Base-by-base conservation (phyloP, 2,329 filamentous ascomycete species). In the Elsinoe australis region DNA sequence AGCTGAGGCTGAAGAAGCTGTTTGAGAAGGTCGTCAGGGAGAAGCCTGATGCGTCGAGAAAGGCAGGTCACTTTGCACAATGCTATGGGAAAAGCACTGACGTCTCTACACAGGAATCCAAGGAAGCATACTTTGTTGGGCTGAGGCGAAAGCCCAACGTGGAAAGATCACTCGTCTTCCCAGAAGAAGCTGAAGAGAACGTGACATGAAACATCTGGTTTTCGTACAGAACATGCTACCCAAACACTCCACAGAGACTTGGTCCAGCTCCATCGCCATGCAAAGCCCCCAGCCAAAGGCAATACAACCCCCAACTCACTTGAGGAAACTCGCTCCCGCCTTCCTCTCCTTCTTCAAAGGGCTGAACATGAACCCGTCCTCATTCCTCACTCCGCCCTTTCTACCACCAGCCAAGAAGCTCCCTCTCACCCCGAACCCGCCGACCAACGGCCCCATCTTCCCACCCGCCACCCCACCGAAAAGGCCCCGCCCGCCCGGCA, bases 31-130 rank as follows among this genome's bases (percentile, higher is more conserved):
- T 98, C 1, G 74, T 84, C 58, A 76, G 89, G 51, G 85, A 94
- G 64, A 98, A 98, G 66, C 92, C 94, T 1, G 85, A 94, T 49
- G 85, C 88, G 5, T 96, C 90, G 29, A 78, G 92, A 60, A 85
- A 76, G 64, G 92, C 94, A 73, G 59, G 80, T 72, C 17, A 36
- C 17, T 12, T 14, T 2, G 5, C 45, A 39, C 12, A 8, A 10
- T 8, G 12, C 14, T 3, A 28, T 19, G 3, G 18, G 10, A 5
- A 38, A 10, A 19, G 18, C 9, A n/a, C 18, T 31, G 8, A 36
- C 31, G n/a, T n/a, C n/a, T n/a, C 22, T 12, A 15, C n/a, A 31
- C 24, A 88, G 85, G 84, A 87, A 70, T 89, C 85, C 1, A 87
- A 80, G 62, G 92, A 96, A 65, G 76, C 82, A 2, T 96, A 84